A percentile compares a stretch with the other conserved stretches of the same genome.
Evolutionary conservation across 441 rosid species (phyloP).

Genomic region (Dalechampia spathulata): DNA sequence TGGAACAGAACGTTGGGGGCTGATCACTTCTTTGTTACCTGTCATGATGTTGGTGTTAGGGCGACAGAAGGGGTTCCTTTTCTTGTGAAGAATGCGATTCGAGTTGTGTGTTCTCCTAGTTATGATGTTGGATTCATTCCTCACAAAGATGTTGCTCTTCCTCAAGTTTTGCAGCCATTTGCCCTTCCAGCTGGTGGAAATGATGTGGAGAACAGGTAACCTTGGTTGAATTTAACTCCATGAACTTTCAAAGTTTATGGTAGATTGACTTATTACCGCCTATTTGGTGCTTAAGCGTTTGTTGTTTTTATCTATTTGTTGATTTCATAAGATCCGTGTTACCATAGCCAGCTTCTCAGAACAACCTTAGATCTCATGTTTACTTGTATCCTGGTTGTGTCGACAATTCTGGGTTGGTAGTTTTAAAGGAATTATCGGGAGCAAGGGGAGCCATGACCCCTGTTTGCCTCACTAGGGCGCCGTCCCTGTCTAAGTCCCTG

Average conservation of each 20-base stretch:
- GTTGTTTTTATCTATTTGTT: too few species aligned
- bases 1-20: constrained; percentile 97
- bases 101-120: constrained; percentile 95
- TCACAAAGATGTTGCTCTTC: constrained; percentile 93
- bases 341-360: not conserved
- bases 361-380: not conserved
- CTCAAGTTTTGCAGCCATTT: constrained; percentile 91
- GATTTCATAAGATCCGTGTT: too few species aligned
- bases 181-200: constrained; percentile 94
- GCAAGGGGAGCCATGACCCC: too few species aligned
- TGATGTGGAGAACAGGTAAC: constrained; percentile 77
- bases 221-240: too few species aligned
- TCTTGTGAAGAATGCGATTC: constrained; percentile 78
- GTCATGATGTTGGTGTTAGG: constrained; percentile 96
- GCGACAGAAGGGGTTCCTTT: constrained; percentile 79
- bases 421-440: too few species aligned
- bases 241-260: not conserved
- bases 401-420: not conserved
- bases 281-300: too few species aligned
- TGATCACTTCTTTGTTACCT: constrained; percentile 95
- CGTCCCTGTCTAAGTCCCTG: too few species aligned
- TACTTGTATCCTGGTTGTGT: not conserved
- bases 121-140: constrained; percentile 93
- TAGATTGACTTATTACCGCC: too few species aligned
- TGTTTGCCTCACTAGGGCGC: too few species aligned